These are phyloP conservation scores for Pseudogymnoascus sp. DNA, from an alignment of 2,329 filamentous ascomycete genomes.

Conservation along the genomic window DNA sequence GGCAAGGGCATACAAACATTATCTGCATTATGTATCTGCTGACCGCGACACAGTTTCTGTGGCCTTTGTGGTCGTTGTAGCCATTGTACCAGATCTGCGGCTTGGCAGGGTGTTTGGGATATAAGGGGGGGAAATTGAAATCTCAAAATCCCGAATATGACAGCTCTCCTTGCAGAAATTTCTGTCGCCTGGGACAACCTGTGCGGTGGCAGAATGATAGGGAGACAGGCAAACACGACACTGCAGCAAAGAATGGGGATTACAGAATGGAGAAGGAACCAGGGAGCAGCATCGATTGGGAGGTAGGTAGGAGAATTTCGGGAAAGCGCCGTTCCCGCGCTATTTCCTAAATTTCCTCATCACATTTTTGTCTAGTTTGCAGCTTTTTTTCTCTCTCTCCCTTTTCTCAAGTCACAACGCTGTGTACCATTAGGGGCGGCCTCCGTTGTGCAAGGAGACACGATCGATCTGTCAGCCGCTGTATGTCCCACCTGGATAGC, in stretches of 20 bases:
- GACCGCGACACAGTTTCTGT: neutral
- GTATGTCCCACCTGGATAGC: neutral
- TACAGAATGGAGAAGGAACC: neutral
- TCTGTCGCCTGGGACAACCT: constrained; percentile 2
- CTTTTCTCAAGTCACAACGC: neutral
- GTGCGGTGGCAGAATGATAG: neutral
- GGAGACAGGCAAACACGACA: neutral
- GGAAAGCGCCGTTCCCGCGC: neutral
- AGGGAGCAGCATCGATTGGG: neutral
- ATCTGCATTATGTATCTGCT: constrained; percentile 1
- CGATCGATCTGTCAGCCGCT: constrained; percentile 4
- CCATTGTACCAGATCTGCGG: neutral
- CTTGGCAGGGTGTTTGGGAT: neutral
- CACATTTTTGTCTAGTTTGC: neutral
- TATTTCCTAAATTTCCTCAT: neutral
- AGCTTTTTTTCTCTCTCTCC: neutral
- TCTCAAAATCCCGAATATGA: neutral
- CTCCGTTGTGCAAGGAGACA: neutral
- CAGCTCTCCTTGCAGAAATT: constrained; percentile 1
- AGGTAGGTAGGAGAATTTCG: neutral
- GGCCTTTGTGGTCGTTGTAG: neutral
- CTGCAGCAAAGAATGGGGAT: neutral
- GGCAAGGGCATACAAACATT: constrained; percentile 1
- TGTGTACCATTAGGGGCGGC: neutral
- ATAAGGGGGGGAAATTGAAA: neutral